phyloP scores from a whole-genome alignment of 768 basidiomycete species.

The Hypholoma sublateritium region DNA sequence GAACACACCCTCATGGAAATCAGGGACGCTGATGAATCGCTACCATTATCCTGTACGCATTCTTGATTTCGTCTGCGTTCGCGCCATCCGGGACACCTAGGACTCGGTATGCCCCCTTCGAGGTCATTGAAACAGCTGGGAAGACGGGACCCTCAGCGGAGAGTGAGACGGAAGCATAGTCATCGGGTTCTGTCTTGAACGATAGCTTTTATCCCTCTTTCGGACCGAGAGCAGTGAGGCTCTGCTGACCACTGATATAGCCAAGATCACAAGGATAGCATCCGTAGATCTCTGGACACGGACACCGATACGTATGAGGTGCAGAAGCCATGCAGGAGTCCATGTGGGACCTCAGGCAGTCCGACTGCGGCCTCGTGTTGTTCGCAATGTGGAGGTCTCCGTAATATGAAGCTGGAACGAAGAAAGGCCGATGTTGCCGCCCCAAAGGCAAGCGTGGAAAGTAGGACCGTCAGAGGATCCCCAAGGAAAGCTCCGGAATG shows the following conservation, averaged over 20 bases:
- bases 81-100: conserved; percentile 47
- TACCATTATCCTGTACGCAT: conserved; percentile 65
- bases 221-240: conserved; percentile 9
- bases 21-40: conserved; percentile 20
- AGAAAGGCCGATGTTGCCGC: conserved; percentile 5
- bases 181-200: conserved; percentile 10
- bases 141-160: conserved; percentile 14
- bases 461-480: background rate
- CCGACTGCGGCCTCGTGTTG: conserved; percentile 18
- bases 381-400: conserved; percentile 9
- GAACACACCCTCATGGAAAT: conserved; percentile 22
- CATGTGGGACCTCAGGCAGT: conserved; percentile 13
- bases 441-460: background rate
- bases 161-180: conserved; percentile 15
- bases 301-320: conserved; percentile 16
- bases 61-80: conserved; percentile 51
- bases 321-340: conserved; percentile 12
- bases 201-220: conserved; percentile 21
- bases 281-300: conserved; percentile 13
- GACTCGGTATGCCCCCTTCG: conserved; percentile 39
- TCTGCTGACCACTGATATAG: conserved; percentile 12
- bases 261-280: conserved; percentile 18
- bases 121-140: conserved; percentile 28
- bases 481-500: conserved; percentile 5
- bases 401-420: conserved; percentile 6